Conservation (phyloP, 2,329 filamentous ascomycete species). For the Domatiomyces globalis region DNA sequence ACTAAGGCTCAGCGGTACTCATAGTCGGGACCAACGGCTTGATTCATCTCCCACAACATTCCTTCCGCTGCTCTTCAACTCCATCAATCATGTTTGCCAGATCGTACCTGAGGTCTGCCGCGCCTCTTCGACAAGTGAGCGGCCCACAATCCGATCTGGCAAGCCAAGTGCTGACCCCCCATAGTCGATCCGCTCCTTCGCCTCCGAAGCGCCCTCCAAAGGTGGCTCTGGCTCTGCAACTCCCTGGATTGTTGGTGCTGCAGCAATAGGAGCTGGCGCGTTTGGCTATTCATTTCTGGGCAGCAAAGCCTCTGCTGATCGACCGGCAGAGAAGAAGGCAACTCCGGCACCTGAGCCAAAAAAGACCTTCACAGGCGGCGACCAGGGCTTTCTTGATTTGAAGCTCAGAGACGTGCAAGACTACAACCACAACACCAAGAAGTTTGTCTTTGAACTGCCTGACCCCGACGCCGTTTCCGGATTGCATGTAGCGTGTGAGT, state of each 20-base stretch:
- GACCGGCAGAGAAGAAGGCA: conserved; percentile 7
- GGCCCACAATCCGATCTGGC: neutral
- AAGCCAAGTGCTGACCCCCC: conserved; percentile 3
- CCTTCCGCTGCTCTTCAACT: neutral
- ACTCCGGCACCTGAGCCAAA: conserved; percentile 19
- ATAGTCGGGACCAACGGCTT: neutral
- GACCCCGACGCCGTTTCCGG: conserved; percentile 75
- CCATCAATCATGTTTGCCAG: conserved; percentile 49
- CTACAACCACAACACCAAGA: conserved; percentile 92
- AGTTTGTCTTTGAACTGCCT: conserved; percentile 72
- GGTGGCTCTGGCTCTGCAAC: conserved; percentile 33
- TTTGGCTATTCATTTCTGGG: conserved; percentile 35
- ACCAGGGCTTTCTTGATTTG: conserved; percentile 77
- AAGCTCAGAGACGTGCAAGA: conserved; percentile 63
- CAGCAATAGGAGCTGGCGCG: conserved; percentile 45
- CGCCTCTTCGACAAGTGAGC: conserved; percentile 52
- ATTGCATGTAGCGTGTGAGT: conserved; percentile 57
- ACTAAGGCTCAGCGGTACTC: neutral
- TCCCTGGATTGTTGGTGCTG: conserved; percentile 32
- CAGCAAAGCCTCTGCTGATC: conserved; percentile 22
- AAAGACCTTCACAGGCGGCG: conserved; percentile 61
- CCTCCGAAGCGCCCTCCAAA: conserved; percentile 45
- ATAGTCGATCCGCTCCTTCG: conserved; percentile 57
- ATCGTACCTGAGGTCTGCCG: conserved; percentile 48
- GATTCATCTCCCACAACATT: neutral